These are phyloP conservation scores for Pseudocercospora fuligena DNA, from an alignment of 2,329 filamentous ascomycete genomes.

Conservation along the genomic window DNA sequence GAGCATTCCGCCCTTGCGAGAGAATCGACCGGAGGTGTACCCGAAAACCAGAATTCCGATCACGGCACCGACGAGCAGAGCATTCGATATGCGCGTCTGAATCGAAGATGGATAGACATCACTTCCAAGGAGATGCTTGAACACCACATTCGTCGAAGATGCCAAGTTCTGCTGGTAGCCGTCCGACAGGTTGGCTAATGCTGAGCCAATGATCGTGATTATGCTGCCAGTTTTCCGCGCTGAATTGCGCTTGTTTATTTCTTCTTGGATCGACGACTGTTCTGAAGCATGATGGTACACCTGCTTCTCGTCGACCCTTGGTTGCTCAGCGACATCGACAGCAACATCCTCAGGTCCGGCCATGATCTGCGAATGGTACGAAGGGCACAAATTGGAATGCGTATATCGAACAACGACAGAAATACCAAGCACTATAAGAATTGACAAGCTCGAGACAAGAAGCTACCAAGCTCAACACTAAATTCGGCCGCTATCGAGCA, in stretches of 20 bases:
- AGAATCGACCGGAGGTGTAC: conserved; percentile 40
- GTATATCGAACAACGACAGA: background rate
- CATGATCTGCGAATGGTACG: background rate
- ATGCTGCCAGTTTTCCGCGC: conserved; percentile 36
- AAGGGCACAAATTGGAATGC: background rate
- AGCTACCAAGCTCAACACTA: background rate
- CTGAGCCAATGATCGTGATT: conserved; percentile 32
- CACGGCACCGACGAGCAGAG: conserved; percentile 41
- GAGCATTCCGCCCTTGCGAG: conserved; percentile 42
- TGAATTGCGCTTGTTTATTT: background rate
- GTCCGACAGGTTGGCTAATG: conserved; percentile 42
- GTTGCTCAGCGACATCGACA: background rate
- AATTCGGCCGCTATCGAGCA: background rate
- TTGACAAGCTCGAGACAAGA: no score
- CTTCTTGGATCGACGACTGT: background rate
- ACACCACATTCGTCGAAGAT: conserved; percentile 42
- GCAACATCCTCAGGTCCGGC: background rate
- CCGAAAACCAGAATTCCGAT: conserved; percentile 43
- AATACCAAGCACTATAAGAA: background rate
- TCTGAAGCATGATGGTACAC: conserved; percentile 16
- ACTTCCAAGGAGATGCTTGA: conserved; percentile 38
- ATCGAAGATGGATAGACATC: conserved; percentile 37
- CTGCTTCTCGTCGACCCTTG: conserved; percentile 6
- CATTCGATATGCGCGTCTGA: conserved; percentile 43
- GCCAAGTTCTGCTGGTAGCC: conserved; percentile 43